Percentiles rank a stretch among this genome's conserved stretches.
These are phyloP conservation scores for Salvia splendens DNA, from an alignment of 257 asterid genomes.

Conservation along the genomic window DNA sequence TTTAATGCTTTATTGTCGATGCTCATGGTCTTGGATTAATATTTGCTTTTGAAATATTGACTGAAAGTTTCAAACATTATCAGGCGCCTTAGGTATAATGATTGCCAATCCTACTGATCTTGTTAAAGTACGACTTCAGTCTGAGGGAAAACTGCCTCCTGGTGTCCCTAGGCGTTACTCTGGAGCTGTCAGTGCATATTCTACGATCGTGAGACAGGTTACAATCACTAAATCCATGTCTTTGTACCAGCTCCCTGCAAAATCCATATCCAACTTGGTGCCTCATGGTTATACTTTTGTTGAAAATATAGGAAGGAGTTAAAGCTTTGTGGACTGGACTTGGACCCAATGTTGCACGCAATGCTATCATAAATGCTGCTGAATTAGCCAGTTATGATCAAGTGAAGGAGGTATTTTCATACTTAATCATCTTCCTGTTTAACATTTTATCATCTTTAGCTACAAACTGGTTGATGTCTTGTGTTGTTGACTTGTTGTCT, in stretches of 20 bases:
- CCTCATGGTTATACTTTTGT: constrained; percentile 21
- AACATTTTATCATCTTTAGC: neutral
- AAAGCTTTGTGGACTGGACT: constrained; percentile 88
- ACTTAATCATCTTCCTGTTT: constrained; percentile 5
- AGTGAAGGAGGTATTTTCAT: constrained; percentile 81
- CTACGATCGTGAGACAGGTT: constrained; percentile 85
- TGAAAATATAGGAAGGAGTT: constrained; percentile 72
- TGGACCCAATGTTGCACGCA: constrained; percentile 93
- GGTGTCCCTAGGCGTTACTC: constrained; percentile 96
- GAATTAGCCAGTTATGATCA: constrained; percentile 98
- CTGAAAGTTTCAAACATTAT: constrained; percentile 28
- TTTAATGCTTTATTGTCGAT: constrained; percentile 1
- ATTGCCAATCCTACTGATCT: constrained; percentile 99
- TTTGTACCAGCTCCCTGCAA: neutral
- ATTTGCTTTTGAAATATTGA: constrained; percentile 21
- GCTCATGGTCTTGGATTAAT: neutral
- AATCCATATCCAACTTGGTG: constrained; percentile 17
- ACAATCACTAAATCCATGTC: constrained; percentile 32
- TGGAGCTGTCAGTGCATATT: constrained; percentile 93
- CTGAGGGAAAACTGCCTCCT: constrained; percentile 91
- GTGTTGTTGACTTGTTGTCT: constrained; percentile 15
- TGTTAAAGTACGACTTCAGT: constrained; percentile 95
- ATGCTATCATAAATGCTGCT: constrained; percentile 98
- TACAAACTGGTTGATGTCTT: constrained; percentile 19
- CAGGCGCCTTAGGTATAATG: constrained; percentile 79